Evolutionary conservation across 148 eudicot genomes (phyloP), one percentile per base, ranked within the genome.

Genomic region (Rhododendron williamsianum): DNA sequence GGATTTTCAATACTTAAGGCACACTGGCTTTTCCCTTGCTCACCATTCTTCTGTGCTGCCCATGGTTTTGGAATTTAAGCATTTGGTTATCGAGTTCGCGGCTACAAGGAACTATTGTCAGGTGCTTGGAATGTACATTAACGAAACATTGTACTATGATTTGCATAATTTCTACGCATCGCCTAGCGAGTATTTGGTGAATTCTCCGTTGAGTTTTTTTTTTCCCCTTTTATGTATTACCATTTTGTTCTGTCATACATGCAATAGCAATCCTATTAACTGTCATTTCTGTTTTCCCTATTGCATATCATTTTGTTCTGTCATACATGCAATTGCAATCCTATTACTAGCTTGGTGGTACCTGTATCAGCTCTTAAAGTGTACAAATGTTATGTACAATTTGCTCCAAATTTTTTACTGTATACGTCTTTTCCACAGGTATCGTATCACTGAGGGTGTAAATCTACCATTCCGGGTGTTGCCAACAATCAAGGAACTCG

Each of bases 401-500:
- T 58, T 45, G 5, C 45, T 12, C 51, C 18, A 52, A 35, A 0
- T 9, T 71, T 11, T 27, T 67, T 33, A 38, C n/a, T 43, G 7
- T 84, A 33, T 81, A 27, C 43, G 10, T 43, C 35, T 87, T 78
- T 72, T 3, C 43, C 36, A 27, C 88, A 97, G 99, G 89, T 97
- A 97, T 84, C 98, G 99, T 83, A 97, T 97, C 45, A 97, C 99
- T 23, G 99, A 97, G 92, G 98, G 99, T 84, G 99, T 97, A 81
- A 97, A 97, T 90, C 99, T 97, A 81, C 99, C 99, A 23, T 97
- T 97, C 85, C 95, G 98, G 78, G 98, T 97, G 83, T 93, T 95
- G 90, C 99, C 99, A 56, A 94, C 99, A 78, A 97, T 97, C 85
- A 97, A 97, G 87, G 98, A 97, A 88, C 87, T 97, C 86, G 99